Evolutionary conservation across 1,139 yeast species (phyloP).

Genomic region (Hansenula anomala): DNA sequence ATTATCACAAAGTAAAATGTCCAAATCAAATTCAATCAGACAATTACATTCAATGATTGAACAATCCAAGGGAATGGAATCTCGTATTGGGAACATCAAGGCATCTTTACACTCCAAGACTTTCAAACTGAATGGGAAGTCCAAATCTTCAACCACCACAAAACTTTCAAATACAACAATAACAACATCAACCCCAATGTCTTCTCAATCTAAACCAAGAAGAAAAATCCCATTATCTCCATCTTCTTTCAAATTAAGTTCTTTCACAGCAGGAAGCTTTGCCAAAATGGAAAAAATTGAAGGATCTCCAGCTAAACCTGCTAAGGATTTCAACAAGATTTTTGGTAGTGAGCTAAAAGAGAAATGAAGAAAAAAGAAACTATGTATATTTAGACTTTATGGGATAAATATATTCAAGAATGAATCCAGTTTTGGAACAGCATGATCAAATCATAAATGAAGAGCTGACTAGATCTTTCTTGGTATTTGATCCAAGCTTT

Average conservation of each 20-base stretch:
- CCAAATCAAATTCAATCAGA: slow-evolving; percentile 22
- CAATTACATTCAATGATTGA: slow-evolving; percentile 24
- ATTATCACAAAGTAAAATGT: slow-evolving; percentile 5
- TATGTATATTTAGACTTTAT: too few relatives aligned
- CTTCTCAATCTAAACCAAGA: slow-evolving; percentile 4
- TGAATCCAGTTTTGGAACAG: slow-evolving; percentile 25
- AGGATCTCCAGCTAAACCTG: slow-evolving; percentile 16
- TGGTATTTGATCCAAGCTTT: slow-evolving; percentile 51
- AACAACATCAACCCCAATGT: slow-evolving; percentile 8
- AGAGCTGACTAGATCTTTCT: slow-evolving; percentile 47
- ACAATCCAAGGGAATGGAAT: slow-evolving; percentile 23
- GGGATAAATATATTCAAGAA: neutral
- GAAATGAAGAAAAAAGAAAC: neutral
- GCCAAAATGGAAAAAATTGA: slow-evolving; percentile 15
- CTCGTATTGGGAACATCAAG: slow-evolving; percentile 21
- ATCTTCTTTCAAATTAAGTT: slow-evolving; percentile 18
- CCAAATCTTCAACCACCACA: slow-evolving; percentile 6
- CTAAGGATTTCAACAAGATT: neutral
- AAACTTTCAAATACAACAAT: slow-evolving; percentile 6
- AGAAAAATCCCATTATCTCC: slow-evolving; percentile 19
- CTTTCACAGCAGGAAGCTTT: slow-evolving; percentile 8
- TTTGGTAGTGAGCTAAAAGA: neutral
- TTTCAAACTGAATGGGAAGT: slow-evolving; percentile 2
- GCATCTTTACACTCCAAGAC: slow-evolving; percentile 12
- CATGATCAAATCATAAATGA: slow-evolving; percentile 45